Evolutionary conservation across 108 stramenopile genomes (phyloP), one percentile per base, ranked within the genome.

Genomic region (Nitzschia sp.): DNA sequence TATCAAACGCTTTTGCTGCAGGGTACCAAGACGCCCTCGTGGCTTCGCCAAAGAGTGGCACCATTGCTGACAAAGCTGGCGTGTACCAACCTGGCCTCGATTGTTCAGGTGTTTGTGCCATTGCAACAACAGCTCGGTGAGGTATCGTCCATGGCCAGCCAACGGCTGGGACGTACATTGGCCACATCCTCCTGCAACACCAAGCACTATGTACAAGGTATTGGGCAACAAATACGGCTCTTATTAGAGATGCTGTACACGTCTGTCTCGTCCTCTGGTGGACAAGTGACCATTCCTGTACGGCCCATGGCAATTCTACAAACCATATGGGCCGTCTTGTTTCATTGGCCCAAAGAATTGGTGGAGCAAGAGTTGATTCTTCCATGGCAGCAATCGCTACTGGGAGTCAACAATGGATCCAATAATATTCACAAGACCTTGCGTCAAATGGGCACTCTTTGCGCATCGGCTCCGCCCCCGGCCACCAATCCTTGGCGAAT

Each of bases 71-170:
- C 84, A 17, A 54, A 86, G 25, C 46, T 93, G 59, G 88, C 91
- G 8, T 59, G 58, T 31, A 36, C 59, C 62, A 73, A 86, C 76
- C 62, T 93, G 45, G 57, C 68, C 11, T 69, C 89, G 13, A 82
- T 93, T 13, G 77, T 93, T 23, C 84, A 88, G 31, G 92, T 93
- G 17, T 93, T 90, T 71, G 87, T 86, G 17, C 83, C 81, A n/a
- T 4, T 62, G 54, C 27, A 73, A 75, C 24, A 42, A 35, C 64
- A 54, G 57, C 68, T 31, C 75, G 33, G 60, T 69, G n/a, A 82
- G 67, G 68, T 77, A 4, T 75, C 74, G 3, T 49, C 68, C 46
- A 61, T 65, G 29, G 85, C 89, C 23, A 71, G 76, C 57, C 77
- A 85, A 56, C 81, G 92, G 28, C 71, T 93, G 51, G 84, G 83